Evolutionary conservation across 1,284 basidiomycete species (phyloP).

Genomic region (Irpex sp.): DNA sequence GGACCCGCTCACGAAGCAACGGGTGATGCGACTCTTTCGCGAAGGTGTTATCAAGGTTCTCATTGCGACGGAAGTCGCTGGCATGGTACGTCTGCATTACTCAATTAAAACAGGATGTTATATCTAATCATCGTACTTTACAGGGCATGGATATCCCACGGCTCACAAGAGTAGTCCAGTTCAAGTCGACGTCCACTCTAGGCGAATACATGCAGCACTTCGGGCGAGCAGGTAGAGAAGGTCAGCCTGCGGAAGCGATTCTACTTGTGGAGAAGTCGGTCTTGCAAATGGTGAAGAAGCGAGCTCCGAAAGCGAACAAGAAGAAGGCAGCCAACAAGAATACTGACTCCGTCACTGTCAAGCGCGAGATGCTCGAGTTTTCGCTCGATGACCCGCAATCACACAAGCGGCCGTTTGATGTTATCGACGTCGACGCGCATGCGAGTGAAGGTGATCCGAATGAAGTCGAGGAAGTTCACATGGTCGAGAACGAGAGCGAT

Average conservation of each 20-base stretch:
- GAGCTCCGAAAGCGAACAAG: background rate
- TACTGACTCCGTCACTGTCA: background rate
- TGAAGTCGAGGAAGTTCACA: too few species aligned
- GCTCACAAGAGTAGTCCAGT: slow-evolving; percentile 12
- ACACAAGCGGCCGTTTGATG: background rate
- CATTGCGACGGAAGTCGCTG: slow-evolving; percentile 13
- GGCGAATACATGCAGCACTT: slow-evolving; percentile 14
- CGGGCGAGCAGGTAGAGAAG: slow-evolving; percentile 14
- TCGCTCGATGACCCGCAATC: background rate
- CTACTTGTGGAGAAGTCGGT: slow-evolving; percentile 13
- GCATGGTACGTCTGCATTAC: slow-evolving; percentile 3
- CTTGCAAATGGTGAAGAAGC: slow-evolving; percentile 2
- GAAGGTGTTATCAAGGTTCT: slow-evolving; percentile 8
- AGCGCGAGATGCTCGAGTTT: background rate
- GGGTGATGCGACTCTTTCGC: slow-evolving; percentile 7
- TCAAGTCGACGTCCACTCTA: slow-evolving; percentile 10
- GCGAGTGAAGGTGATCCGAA: too few species aligned
- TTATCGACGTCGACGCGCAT: background rate
- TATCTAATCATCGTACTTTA: background rate
- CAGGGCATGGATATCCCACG: slow-evolving; percentile 15
- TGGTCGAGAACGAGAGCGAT: too few species aligned
- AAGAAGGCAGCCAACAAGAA: background rate
- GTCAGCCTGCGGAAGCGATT: slow-evolving; percentile 8
- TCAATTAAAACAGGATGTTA: background rate
- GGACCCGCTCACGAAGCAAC: background rate